Base-by-base conservation (phyloP, 2,329 filamentous ascomycete species). In the Lachnellula cervina region DNA sequence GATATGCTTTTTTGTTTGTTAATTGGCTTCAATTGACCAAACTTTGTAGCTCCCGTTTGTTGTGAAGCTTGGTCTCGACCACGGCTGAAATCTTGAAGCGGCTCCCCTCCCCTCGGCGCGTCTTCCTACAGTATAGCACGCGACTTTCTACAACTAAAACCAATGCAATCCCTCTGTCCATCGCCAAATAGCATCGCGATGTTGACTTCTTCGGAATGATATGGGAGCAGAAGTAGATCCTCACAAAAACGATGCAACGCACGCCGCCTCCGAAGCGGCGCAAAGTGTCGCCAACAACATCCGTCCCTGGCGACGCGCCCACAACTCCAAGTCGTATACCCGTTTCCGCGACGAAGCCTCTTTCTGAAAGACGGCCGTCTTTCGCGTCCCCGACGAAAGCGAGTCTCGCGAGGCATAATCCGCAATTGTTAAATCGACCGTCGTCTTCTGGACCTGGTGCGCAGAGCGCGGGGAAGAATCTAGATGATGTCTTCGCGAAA, bases 381-480 rank as follows among this genome's bases (percentile, higher is more conserved):
- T 88, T 84, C 66, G 81, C 81, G 52, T 87, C 84, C n/a, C 84
- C 86, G 0, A 87, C 84, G 0, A 82, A 78, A 66, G 77, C 84
- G 13, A 88, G 83, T 63, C 71, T 87, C 14, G 76, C 83, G 55
- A 79, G 81, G 60, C 78, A 81, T 48, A 81, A 87, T 58, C 81
- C 84, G 0, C 78, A 83, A 11, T 74, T 85, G 6, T 70, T 85
- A 35, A 72, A 76, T 54, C 74, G 77, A 60, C 68, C 64, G 11
- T 45, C 54, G 19, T 65, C 64, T 9, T 57, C 65, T 19, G 65
- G 62, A 73, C 65, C 63, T 73, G 64, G 72, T 73, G 54, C 66
- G 72, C 63, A 63, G 73, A 63, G 54, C 56, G 52, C 51, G 49
- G 62, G 56, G 70, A 58, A 70, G 72, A 57, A 62, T 68, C 58